phyloP scores from a whole-genome alignment of 257 asterid genomes.

The Solanum acaule region DNA sequence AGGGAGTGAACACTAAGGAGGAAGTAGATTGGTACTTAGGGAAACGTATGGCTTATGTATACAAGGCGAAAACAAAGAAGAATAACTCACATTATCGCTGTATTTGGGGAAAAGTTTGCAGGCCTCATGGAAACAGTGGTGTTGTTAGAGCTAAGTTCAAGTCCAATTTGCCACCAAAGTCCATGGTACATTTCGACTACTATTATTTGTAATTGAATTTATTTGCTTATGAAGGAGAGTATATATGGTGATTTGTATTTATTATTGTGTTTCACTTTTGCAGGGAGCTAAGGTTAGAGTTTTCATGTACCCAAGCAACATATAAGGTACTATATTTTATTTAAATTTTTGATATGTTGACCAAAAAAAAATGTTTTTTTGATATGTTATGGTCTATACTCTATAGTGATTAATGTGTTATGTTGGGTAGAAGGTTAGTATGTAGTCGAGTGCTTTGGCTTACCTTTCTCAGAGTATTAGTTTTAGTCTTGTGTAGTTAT shows the following conservation, averaged over 20 bases:
- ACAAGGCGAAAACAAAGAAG: slow-evolving; percentile 88
- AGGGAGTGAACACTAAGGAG: slow-evolving; percentile 87
- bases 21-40: slow-evolving; percentile 86
- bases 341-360: neutral
- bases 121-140: slow-evolving; percentile 92
- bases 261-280: neutral
- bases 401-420: neutral
- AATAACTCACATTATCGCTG: slow-evolving; percentile 81
- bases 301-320: slow-evolving; percentile 69
- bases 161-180: slow-evolving; percentile 65
- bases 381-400: neutral
- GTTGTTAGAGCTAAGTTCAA: slow-evolving; percentile 76
- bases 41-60: slow-evolving; percentile 74
- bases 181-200: slow-evolving; percentile 32
- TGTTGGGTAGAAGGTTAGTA: neutral
- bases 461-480: neutral
- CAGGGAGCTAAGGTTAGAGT: slow-evolving; percentile 70
- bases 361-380: neutral
- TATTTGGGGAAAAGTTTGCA: slow-evolving; percentile 79
- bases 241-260: neutral
- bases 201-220: neutral
- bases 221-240: neutral
- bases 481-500: neutral
- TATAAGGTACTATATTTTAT: slow-evolving; percentile 18
- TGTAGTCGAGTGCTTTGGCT: neutral